Percentiles rank a stretch among this genome's conserved stretches.
phyloP scores from a whole-genome alignment of 2,329 filamentous ascomycete genomes.

The Botrytis fragariae region DNA sequence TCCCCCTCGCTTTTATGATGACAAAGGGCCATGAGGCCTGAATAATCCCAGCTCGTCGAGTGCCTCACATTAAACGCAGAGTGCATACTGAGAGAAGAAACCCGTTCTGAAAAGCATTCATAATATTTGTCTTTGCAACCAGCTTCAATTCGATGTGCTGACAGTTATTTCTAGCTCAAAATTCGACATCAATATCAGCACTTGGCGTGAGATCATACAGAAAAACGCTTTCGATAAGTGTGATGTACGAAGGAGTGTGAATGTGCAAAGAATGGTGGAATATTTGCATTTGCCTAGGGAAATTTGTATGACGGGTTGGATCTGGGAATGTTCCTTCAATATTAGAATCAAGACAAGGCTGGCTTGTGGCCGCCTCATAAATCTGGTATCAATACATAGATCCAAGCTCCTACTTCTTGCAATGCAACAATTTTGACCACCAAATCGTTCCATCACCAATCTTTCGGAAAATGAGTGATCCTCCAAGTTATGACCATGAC shows the following conservation, averaged over 20 bases:
- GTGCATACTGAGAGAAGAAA: constrained; percentile 79
- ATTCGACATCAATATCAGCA: background rate
- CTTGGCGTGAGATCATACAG: background rate
- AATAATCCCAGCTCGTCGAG: constrained; percentile 99
- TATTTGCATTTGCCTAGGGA: background rate
- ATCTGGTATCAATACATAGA: constrained; percentile 18
- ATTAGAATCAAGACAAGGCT: constrained; percentile 25
- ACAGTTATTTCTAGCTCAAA: background rate
- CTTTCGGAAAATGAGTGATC: constrained; percentile 32
- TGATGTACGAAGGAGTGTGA: background rate
- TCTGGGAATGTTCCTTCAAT: background rate
- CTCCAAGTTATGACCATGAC: constrained; percentile 33
- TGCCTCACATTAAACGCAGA: constrained; percentile 74
- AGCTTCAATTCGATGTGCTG: background rate
- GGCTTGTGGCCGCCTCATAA: constrained; percentile 30
- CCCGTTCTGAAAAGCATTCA: constrained; percentile 36
- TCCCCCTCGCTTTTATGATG: constrained; percentile 69
- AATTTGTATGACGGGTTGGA: background rate
- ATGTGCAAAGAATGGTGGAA: background rate
- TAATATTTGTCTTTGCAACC: background rate
- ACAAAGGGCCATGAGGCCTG: constrained; percentile 94
- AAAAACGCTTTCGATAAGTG: background rate
- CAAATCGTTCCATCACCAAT: background rate
- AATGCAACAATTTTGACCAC: constrained; percentile 15
- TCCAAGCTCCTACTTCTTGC: constrained; percentile 4